Evolutionary conservation across 768 basidiomycete species (phyloP).

Genomic region (Cyathus striatus): DNA sequence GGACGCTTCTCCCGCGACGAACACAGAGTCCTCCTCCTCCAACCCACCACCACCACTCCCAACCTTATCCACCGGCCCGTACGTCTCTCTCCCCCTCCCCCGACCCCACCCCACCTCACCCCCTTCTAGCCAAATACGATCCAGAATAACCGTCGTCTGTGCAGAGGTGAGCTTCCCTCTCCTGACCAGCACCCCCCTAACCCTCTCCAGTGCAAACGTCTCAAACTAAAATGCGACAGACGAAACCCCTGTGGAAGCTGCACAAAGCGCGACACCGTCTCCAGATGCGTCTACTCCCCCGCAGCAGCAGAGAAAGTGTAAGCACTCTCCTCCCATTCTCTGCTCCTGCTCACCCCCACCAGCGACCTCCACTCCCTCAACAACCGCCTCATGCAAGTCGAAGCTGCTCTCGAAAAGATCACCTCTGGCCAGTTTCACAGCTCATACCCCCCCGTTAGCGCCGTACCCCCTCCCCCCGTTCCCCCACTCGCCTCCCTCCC

Average conservation of each 20-base stretch:
- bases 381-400: constrained; percentile 71
- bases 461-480: constrained; percentile 9
- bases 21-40: not conserved
- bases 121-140: constrained; percentile 51
- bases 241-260: constrained; percentile 75
- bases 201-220: constrained; percentile 67
- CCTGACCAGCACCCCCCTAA: constrained; percentile 1
- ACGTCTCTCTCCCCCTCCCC: constrained; percentile 2
- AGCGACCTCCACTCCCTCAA: constrained; percentile 82
- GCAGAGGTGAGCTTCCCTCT: constrained; percentile 53
- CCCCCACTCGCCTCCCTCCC: constrained; percentile 1
- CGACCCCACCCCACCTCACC: constrained; percentile 1
- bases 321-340: constrained; percentile 17
- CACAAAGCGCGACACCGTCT: constrained; percentile 71
- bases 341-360: constrained; percentile 4
- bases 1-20: constrained; percentile 8
- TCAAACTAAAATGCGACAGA: constrained; percentile 83
- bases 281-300: constrained; percentile 71
- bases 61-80: constrained; percentile 4
- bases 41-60: constrained; percentile 1
- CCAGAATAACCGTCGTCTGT: constrained; percentile 15
- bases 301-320: constrained; percentile 85
- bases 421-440: constrained; percentile 36
- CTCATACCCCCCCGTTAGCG: constrained; percentile 25
- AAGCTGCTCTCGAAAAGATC: constrained; percentile 51